Evolutionary conservation across 148 eudicot species (phyloP), one percentile per base, ranked within the genome.

Genomic region (Rhododendron henanense): DNA sequence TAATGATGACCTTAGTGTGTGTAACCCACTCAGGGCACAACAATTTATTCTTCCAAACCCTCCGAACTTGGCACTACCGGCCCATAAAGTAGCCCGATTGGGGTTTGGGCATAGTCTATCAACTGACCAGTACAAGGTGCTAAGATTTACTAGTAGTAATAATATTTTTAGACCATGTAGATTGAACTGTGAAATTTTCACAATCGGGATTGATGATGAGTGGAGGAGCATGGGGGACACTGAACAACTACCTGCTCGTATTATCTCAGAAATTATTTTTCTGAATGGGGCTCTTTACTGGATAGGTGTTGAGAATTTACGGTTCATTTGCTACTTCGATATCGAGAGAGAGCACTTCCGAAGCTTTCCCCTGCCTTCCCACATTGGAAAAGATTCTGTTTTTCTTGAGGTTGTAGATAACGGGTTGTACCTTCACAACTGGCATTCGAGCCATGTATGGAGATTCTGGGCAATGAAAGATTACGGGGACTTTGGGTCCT

Each of bases 81-180:
- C 33, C 21, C n/a, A 8, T 65, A 25, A 65, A 8, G 0, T 5
- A 63, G 28, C 23, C 28, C 5, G 1, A 71, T 25, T 10, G 3
- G 76, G 76, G 76, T 71, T 71, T 71, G 76, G 76, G 76, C 28
- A 71, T 71, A 71, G 76, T 71, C 76, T 19, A 31, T 28, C 37
- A 1, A 71, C 6, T 25, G 76, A 71, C 3, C 37, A 25, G 37
- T 71, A 71, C 18, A 71, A 71, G 76, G 37, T 71, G 33, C 0
- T 71, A 28, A 28, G 16, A 71, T n/a, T 65, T 65, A 65, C 73
- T 28, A 2, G 3, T 5, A 41, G 44, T 41, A 5, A 41, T 41
- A 41, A 41, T 41, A 0, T 41, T 41, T 41, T 41, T 41, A 41
- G 0, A 41, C 1, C 15, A 41, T 14, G 37, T 3, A 31, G 76